Evolutionary conservation across 768 basidiomycete species (phyloP), one percentile per base, ranked within the genome.

Genomic region (Suillus alpinus): DNA sequence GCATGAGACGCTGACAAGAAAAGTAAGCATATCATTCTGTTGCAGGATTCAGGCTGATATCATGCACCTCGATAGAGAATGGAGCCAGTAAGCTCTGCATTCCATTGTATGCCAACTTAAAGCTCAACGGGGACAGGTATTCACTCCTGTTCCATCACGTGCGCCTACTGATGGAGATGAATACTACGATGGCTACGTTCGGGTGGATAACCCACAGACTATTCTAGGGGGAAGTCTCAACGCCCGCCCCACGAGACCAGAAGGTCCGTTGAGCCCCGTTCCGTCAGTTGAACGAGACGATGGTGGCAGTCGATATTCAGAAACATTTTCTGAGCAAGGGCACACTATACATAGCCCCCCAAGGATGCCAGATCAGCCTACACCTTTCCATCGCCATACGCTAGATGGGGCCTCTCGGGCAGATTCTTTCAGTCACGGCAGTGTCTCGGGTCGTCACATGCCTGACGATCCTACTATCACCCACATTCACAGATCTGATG

Each of bases 161-260:
- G 62, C 66, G 7, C 74, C 72, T 20, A 75, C 65, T n/a, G 72
- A 75, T 2, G 66, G 62, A 47, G 72, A 73, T 10, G 72, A 73
- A 12, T 69, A 65, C n/a, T 69, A 68, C 52, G 72, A 73, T 44
- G 72, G 69, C 29, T 73, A 66, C 58, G 59, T 73, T 39, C 72
- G 64, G 44, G 74, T 73, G 18, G 71, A 73, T 44, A 73, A 59
- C 41, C 72, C 72, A 6, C 62, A 73, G 37, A 72, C 70, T 26
- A 59, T 73, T 13, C 66, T 73, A 74, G 69, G 72, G 34, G 72
- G 72, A 16, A 66, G 59, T 43, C 72, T 73, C 37, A 73, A 75
- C 46, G 72, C 72, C 7, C 69, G 72, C 3, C 74, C 72, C 13
- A 66, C 59, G 49, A 73, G 66, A 61, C 16, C 71, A 16, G 63